phyloP scores from a whole-genome alignment of 352 stramenopile species.

The Pythium utonaiense region DNA sequence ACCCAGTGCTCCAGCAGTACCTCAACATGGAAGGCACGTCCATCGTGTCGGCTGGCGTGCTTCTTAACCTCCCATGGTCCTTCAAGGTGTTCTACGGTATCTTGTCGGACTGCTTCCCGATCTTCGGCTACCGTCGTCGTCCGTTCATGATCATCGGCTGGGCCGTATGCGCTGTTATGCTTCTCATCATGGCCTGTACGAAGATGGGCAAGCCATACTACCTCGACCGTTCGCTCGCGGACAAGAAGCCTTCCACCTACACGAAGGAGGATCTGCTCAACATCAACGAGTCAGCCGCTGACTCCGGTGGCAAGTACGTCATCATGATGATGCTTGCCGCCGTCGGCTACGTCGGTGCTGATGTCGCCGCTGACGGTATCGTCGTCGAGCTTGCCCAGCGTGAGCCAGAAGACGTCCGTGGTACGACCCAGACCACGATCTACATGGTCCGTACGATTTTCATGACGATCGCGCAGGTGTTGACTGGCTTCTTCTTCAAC shows the following conservation, averaged over 20 bases:
- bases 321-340: constrained; percentile 16
- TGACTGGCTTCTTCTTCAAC: constrained; percentile 24
- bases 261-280: neutral
- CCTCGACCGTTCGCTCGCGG: constrained; percentile 22
- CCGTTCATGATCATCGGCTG: constrained; percentile 51
- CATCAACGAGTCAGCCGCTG: constrained; percentile 3
- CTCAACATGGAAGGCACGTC: constrained; percentile 48
- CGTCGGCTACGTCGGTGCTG: constrained; percentile 22
- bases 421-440: constrained; percentile 23
- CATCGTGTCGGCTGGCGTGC: constrained; percentile 39
- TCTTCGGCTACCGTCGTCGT: neutral
- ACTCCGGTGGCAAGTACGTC: constrained; percentile 9
- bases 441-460: constrained; percentile 21
- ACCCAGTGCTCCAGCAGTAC: constrained; percentile 55
- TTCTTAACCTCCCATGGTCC: constrained; percentile 53
- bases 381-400: constrained; percentile 24
- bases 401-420: constrained; percentile 19
- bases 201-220: constrained; percentile 53
- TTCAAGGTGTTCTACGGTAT: constrained; percentile 66
- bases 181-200: constrained; percentile 46
- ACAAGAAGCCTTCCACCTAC: neutral
- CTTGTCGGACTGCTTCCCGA: constrained; percentile 31
- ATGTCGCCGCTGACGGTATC: constrained; percentile 19
- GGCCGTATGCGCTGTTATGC: constrained; percentile 36
- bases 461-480: neutral